Percentiles rank a stretch among this genome's conserved stretches.
Conservation (phyloP, 78 protist genomes). For the Dictyostelium firmibasis region DNA sequence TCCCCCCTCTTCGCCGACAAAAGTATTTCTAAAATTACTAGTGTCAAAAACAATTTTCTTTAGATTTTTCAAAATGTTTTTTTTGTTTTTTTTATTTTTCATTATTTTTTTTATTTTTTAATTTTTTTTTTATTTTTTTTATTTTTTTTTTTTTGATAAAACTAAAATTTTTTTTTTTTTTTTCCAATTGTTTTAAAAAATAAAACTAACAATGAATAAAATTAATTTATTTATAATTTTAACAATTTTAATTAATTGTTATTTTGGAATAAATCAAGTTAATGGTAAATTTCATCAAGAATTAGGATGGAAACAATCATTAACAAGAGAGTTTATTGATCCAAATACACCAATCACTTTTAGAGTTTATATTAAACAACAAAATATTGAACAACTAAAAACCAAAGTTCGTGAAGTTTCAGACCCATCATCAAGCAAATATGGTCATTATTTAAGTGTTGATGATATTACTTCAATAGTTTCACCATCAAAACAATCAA, state of each 20-base stretch:
- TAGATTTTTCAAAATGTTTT: too few relatives aligned
- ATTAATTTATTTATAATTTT: neutral
- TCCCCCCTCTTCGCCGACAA: too few relatives aligned
- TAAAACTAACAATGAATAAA: neutral
- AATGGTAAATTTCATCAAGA: neutral
- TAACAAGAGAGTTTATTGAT: neutral
- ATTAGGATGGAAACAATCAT: neutral
- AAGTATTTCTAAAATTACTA: too few relatives aligned
- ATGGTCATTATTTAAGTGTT: conserved; percentile 28
- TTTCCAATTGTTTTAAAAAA: neutral
- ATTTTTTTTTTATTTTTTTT: too few relatives aligned
- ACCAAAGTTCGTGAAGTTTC: conserved; percentile 27
- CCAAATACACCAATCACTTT: neutral
- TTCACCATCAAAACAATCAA: conserved; percentile 19
- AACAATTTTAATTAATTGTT: neutral
- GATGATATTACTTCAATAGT: conserved; percentile 42
- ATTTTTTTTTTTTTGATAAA: neutral
- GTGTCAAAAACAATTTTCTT: too few relatives aligned
- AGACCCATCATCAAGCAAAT: conserved; percentile 52
- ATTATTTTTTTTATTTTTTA: too few relatives aligned
- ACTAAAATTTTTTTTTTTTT: neutral
- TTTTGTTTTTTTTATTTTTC: too few relatives aligned
- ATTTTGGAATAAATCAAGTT: neutral
- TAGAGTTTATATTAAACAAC: conserved; percentile 34
- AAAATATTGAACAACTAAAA: conserved; percentile 3